Evolutionary conservation across 805 yeast species (phyloP).

Genomic region (Zygosaccharomyces bailii): DNA sequence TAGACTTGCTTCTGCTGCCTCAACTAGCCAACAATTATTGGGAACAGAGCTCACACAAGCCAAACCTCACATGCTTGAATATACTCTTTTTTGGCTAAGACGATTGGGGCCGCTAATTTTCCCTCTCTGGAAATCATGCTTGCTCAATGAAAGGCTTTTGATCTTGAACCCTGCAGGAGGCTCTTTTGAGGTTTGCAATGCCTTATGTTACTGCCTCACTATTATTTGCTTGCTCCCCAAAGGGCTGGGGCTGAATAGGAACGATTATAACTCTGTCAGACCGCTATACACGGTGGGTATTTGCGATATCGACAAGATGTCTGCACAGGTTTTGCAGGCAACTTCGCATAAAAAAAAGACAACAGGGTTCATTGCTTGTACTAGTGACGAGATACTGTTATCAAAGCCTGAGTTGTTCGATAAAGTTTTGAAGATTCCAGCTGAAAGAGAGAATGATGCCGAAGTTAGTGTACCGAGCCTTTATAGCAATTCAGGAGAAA

Average conservation of each 20-base stretch:
- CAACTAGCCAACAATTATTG: conserved; percentile 3
- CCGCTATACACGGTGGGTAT: conserved; percentile 26
- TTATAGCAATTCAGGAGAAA: conserved; percentile 13
- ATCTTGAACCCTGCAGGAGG: conserved; percentile 30
- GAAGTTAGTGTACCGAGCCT: conserved; percentile 16
- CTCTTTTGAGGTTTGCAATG: conserved; percentile 29
- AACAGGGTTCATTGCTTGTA: conserved; percentile 30
- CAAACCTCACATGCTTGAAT: conserved; percentile 19
- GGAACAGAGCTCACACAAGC: conserved; percentile 10
- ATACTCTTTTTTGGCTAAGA: conserved; percentile 27
- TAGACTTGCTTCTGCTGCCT: conserved; percentile 16
- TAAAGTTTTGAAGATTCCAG: conserved; percentile 22
- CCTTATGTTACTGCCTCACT: conserved; percentile 29
- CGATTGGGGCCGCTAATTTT: conserved; percentile 35
- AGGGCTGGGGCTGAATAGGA: conserved; percentile 5
- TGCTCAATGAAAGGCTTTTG: conserved; percentile 29
- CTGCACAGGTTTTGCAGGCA: conserved; percentile 16
- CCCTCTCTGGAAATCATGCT: conserved; percentile 34
- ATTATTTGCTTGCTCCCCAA: conserved; percentile 20
- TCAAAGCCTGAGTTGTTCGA: conserved; percentile 29
- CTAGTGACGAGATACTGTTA: conserved; percentile 32
- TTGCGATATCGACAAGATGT: conserved; percentile 20
- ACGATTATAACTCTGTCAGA: conserved; percentile 13
- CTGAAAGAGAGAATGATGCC: conserved; percentile 7
- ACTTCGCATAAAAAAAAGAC: conserved; percentile 8